Base-by-base conservation (phyloP, 1,284 basidiomycete species). In the Apiotrichum veenhuisii region DNA sequence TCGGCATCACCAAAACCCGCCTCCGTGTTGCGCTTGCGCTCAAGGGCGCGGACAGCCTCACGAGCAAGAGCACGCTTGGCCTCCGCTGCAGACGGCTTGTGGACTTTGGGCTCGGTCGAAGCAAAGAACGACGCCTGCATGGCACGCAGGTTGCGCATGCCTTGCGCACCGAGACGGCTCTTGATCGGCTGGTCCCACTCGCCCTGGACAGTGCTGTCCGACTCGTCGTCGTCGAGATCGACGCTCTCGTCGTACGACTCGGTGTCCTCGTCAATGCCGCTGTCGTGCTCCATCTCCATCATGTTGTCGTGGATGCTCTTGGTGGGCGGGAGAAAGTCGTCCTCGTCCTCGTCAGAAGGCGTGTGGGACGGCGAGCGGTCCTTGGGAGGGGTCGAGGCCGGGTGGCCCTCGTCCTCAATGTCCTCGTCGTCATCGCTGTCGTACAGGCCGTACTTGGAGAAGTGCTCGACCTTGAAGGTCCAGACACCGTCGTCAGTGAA, bases 401-500 rank as follows among this genome's bases (percentile, higher is more conserved):
- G 27, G 17, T 50, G 53, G 26, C 61, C 58, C 22, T 65, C 64
- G 4, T 63, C 62, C 17, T 67, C 66, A 34, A 61, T 54, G 22
- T 65, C 65, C 3, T 64, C 64, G 17, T 68, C 66, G 11, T 73
- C 70, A 14, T 73, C 72, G 22, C 77, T 75, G 43, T 67, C 71
- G 37, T 59, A 61, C 20, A 79, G 64, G 33, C 79, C 79, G 55
- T 80, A 78, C 61, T 78, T 59, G 45, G 70, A 78, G 66, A 98
- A 98, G 80, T 95, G 91, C 72, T 94, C 87, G 58, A 98, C 95
- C 30, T 82, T 84, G 79, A 98, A 98, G 38, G 85, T 88, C 95
- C 96, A 98, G 72, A 84, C 87, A 46, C 95, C 95, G 64, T 85
- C 84, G 64, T 81, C 81, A 46, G 86, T 81, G 73, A 91, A 98